Percentiles rank a stretch among this genome's conserved stretches.
Evolutionary conservation across 1,284 basidiomycete species (phyloP).

Genomic region (Boletus austroedulis): DNA sequence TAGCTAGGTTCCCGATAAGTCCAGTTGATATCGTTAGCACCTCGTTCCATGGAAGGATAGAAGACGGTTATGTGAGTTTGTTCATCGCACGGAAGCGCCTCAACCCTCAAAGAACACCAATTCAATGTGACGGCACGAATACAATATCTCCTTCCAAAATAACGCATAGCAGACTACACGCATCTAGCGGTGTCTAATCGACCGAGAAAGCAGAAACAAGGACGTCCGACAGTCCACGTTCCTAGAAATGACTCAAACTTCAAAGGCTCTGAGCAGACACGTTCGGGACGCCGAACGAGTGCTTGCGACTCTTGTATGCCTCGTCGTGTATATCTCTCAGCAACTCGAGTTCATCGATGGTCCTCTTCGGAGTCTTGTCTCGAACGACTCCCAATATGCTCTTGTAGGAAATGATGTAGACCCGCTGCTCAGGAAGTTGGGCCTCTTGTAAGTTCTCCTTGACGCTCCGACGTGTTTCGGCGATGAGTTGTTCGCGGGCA

Average conservation of each 20-base stretch:
- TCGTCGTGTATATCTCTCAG: slow-evolving; percentile 28
- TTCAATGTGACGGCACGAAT: neutral
- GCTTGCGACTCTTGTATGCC: slow-evolving; percentile 16
- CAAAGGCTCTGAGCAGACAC: slow-evolving; percentile 11
- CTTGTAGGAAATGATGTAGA: slow-evolving; percentile 34
- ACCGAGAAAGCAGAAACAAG: neutral
- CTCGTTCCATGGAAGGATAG: neutral
- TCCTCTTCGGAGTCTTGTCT: slow-evolving; percentile 23
- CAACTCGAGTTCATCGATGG: slow-evolving; percentile 36
- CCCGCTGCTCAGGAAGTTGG: slow-evolving; percentile 29
- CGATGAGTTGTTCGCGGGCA: slow-evolving; percentile 25
- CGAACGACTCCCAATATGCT: slow-evolving; percentile 20
- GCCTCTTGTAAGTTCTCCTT: slow-evolving; percentile 30
- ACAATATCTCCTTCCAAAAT: neutral
- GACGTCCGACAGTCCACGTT: neutral
- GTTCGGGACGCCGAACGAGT: slow-evolving; percentile 1
- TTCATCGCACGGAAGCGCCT: neutral
- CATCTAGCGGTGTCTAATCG: neutral
- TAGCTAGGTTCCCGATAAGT: neutral
- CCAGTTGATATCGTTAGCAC: neutral
- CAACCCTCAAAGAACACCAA: neutral
- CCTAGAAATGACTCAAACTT: neutral
- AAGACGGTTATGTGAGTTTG: neutral
- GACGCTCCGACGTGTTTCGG: slow-evolving; percentile 31
- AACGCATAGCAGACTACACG: neutral